Conservation (phyloP, 306 rosid genomes). For the Lathyrus tuberosus region DNA sequence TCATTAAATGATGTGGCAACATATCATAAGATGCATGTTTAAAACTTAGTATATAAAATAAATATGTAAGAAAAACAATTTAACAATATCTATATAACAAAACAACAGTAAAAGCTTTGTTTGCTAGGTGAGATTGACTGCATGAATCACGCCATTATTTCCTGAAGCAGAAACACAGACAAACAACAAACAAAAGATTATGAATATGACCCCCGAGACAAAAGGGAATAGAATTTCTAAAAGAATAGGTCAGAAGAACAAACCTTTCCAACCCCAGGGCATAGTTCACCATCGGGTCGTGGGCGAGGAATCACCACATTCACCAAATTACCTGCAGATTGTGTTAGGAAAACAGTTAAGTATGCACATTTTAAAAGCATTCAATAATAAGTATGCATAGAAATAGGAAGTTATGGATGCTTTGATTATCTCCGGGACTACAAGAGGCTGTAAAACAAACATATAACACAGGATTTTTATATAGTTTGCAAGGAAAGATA, state of each 20-base stretch:
- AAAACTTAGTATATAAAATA: not conserved
- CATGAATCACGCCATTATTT: constrained; percentile 22
- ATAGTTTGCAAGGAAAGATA: constrained; percentile 17
- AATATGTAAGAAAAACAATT: not conserved
- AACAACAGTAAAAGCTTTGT: constrained; percentile 20
- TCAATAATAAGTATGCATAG: constrained; percentile 35
- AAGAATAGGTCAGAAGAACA: constrained; percentile 9
- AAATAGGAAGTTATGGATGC: constrained; percentile 68
- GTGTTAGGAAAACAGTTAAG: constrained; percentile 14
- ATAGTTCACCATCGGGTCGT: constrained; percentile 57
- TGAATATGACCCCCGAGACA: not conserved
- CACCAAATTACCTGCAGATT: constrained; percentile 74
- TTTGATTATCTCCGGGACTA: constrained; percentile 77
- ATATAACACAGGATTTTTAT: constrained; percentile 49
- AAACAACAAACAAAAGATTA: constrained; percentile 12
- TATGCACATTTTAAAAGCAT: constrained; percentile 23
- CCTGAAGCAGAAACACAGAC: constrained; percentile 19
- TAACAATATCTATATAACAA: not conserved
- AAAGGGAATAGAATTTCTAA: not conserved
- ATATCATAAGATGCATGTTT: not conserved
- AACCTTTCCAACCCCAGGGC: constrained; percentile 90
- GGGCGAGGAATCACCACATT: constrained; percentile 90
- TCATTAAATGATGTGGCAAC: not conserved
- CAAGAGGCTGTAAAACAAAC: constrained; percentile 81
- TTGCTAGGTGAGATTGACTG: constrained; percentile 1